phyloP scores from a whole-genome alignment of 352 stramenopile species.

The Blastocystis sp. region DNA sequence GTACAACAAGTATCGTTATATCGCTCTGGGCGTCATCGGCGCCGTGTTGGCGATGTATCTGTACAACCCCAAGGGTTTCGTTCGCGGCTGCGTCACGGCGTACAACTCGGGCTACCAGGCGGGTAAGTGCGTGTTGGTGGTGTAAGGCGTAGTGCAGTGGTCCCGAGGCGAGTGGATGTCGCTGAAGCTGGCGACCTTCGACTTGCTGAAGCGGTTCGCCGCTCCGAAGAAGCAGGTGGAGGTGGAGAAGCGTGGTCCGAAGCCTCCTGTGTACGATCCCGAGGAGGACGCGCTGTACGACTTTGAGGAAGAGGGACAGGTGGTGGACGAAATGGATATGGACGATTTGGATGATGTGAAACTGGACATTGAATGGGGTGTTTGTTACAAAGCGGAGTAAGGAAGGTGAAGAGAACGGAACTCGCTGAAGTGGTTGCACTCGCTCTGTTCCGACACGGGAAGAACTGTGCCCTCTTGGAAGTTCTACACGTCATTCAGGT shows the following conservation, averaged over 20 bases:
- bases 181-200: slow-evolving; percentile 27
- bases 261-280: slow-evolving; percentile 26
- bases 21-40: slow-evolving; percentile 15
- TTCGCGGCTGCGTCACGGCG: background rate
- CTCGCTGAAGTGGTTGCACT: background rate
- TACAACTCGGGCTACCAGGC: slow-evolving; percentile 2
- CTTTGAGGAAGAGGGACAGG: slow-evolving; percentile 28
- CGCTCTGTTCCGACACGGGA: background rate
- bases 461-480: background rate
- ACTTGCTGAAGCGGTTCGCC: slow-evolving; percentile 27
- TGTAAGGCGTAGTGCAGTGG: slow-evolving; percentile 34
- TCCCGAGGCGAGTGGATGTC: slow-evolving; percentile 43
- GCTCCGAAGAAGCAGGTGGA: background rate
- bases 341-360: slow-evolving; percentile 58
- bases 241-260: background rate
- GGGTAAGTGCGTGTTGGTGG: background rate
- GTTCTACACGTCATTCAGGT: background rate
- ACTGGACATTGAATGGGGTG: slow-evolving; percentile 49
- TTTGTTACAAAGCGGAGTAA: background rate
- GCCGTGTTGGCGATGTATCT: slow-evolving; percentile 12
- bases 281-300: slow-evolving; percentile 59
- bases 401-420: background rate
- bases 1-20: slow-evolving; percentile 24
- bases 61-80: slow-evolving; percentile 28
- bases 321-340: slow-evolving; percentile 44